Percentiles rank a stretch among this genome's conserved stretches.
phyloP scores from a whole-genome alignment of 2,329 filamentous ascomycete species.

The Hymenotorrendiella dingleyae region DNA sequence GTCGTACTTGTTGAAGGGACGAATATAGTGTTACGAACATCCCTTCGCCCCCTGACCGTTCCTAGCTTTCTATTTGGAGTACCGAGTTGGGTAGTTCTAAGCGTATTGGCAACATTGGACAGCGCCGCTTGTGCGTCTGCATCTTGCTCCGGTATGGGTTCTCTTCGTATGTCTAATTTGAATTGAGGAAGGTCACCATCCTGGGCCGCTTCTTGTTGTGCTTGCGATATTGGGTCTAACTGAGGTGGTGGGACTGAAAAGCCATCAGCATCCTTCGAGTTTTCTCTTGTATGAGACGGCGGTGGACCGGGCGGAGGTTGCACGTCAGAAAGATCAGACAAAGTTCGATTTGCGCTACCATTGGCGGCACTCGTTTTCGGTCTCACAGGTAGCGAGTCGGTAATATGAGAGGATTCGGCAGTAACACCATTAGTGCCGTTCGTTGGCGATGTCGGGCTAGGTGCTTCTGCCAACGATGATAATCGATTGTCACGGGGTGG shows the following conservation, averaged over 20 bases:
- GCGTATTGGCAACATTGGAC: conserved; percentile 67
- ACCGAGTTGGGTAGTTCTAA: conserved; percentile 53
- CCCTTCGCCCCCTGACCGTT: conserved; percentile 80
- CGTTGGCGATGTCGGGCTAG: conserved; percentile 26
- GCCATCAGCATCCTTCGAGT: conserved; percentile 65
- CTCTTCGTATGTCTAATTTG: conserved; percentile 74
- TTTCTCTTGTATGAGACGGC: conserved; percentile 28
- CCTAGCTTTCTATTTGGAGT: conserved; percentile 64
- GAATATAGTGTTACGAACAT: conserved; percentile 88
- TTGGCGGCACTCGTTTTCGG: conserved; percentile 39
- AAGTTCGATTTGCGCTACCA: conserved; percentile 34
- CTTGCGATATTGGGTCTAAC: conserved; percentile 64
- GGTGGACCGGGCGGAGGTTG: conserved; percentile 47
- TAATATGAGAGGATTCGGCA: conserved; percentile 31
- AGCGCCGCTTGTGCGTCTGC: conserved; percentile 69
- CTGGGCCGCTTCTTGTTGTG: conserved; percentile 55
- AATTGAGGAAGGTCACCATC: conserved; percentile 61
- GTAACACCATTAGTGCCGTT: conserved; percentile 24
- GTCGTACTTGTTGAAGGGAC: conserved; percentile 45
- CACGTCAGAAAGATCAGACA: conserved; percentile 44
- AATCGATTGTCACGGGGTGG: conserved; percentile 39
- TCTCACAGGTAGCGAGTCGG: conserved; percentile 29
- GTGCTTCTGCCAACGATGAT: conserved; percentile 52
- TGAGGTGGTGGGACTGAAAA: conserved; percentile 64
- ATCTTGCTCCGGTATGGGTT: conserved; percentile 72